Conservation (phyloP, 2,329 filamentous ascomycete species). For the Colletotrichum tropicale region DNA sequence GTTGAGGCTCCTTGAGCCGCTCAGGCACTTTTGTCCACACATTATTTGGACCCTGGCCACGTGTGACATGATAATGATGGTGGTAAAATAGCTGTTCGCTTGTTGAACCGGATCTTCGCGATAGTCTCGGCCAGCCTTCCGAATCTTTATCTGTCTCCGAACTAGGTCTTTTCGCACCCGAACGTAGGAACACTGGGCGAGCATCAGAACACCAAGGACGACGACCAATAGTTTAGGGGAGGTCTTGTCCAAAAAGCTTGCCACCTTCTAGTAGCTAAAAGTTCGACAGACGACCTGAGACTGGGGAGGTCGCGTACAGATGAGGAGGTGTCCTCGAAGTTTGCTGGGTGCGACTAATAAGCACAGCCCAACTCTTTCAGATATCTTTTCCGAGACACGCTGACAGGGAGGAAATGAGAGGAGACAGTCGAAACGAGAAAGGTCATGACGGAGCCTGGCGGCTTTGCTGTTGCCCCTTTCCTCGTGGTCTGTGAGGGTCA, state of each 20-base stretch:
- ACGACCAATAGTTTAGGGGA: not conserved
- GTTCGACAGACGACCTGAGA: not conserved
- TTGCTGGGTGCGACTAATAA: not conserved
- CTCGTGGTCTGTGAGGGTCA: conserved; percentile 4
- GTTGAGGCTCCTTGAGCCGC: not conserved
- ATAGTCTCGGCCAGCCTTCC: not conserved
- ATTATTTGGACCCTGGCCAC: not conserved
- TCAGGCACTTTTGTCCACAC: not conserved
- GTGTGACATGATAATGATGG: not conserved
- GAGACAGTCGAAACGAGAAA: not conserved
- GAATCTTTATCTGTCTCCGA: not conserved
- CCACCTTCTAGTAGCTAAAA: not conserved
- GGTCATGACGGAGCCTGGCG: not conserved
- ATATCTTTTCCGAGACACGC: not conserved
- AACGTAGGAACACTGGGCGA: not conserved
- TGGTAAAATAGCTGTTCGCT: not conserved
- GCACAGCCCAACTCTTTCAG: not conserved
- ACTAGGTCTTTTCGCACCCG: not conserved
- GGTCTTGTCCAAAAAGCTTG: not conserved
- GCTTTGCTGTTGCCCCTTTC: conserved; percentile 9
- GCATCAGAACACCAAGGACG: not conserved
- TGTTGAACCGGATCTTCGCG: not conserved
- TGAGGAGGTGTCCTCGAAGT: not conserved
- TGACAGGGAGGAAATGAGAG: conserved; percentile 1
- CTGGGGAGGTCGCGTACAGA: not conserved